Base-by-base conservation (phyloP, 768 basidiomycete genomes). In the Amanita rimosa region DNA sequence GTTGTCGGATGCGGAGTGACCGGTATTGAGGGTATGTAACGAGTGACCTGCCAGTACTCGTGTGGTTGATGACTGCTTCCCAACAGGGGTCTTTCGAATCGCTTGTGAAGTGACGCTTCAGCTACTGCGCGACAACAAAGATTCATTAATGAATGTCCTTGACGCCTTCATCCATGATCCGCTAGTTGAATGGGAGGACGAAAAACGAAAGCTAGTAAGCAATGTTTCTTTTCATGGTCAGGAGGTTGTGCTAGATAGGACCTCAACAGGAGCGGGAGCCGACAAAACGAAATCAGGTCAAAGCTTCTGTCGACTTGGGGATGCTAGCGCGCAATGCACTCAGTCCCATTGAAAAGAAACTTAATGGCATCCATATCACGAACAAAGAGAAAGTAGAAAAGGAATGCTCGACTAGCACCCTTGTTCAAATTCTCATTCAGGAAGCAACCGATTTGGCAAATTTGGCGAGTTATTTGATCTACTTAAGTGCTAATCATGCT, bases 141-240 rank as follows among this genome's bases (percentile, higher is more conserved):
- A 98, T 60, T 84, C 83, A 36, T 69, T 99, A 48, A 92, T 93
- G 85, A 94, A 83, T 61, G 90, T 98, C 0, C 75, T 99, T 34
- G 95, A 97, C 59, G 90, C 96, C 1, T 98, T 98, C 62, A 80
- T 94, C 26, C 95, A 98, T 57, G 96, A 99, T 62, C 96, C 96
- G 1, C 74, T 99, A 2, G 85, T 94, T 27, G 95, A 98, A 63
- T 98, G 93, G 90, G 85, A 90, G 52, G 83, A 90, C 37, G 81
- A 87, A 61, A 81, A 79, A 53, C 75, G 81, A 11, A 83, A 78
- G 58, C 65, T 79, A 61, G 79, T 82, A 52, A 21, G 70, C 53
- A 11, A 11, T 24, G 37, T 24, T 21, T 38, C 26, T 21, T 46
- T 31, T 31, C 10, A 29, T 5, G 11, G 11, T 29, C 31, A 31